These are phyloP conservation scores for Apiotrichum veenhuisii DNA, from an alignment of 1,284 basidiomycete species.

Conservation along the genomic window DNA sequence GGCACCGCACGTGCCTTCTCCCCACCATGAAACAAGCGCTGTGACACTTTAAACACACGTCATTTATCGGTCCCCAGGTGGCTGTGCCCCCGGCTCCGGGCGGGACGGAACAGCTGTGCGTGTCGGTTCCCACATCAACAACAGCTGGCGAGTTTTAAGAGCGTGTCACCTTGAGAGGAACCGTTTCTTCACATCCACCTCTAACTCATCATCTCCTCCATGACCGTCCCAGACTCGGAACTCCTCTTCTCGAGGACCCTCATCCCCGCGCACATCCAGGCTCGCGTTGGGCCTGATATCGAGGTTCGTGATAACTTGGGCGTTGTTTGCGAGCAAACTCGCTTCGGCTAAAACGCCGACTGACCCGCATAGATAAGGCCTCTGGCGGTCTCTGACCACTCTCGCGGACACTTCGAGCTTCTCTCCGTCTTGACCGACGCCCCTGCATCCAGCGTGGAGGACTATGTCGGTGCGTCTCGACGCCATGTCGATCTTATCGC, in stretches of 20 bases:
- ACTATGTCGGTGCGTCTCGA: conserved; percentile 53
- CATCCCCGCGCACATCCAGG: conserved; percentile 28
- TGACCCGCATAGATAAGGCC: conserved; percentile 70
- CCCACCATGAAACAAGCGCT: too few relatives aligned
- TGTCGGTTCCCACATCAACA: too few relatives aligned
- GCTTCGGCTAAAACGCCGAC: neutral
- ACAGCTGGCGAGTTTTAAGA: too few relatives aligned
- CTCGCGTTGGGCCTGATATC: conserved; percentile 30
- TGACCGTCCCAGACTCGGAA: conserved; percentile 16
- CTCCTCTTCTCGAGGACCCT: conserved; percentile 35
- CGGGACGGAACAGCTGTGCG: too few relatives aligned
- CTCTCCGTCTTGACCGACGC: conserved; percentile 76
- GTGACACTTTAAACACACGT: too few relatives aligned
- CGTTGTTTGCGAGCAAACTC: neutral
- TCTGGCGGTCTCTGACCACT: conserved; percentile 80
- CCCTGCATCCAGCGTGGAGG: conserved; percentile 64
- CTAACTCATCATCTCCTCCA: neutral
- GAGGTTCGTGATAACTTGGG: conserved; percentile 16
- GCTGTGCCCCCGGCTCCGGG: too few relatives aligned
- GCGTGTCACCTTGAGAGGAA: too few relatives aligned
- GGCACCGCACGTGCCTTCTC: too few relatives aligned
- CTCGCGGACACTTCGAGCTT: conserved; percentile 74
- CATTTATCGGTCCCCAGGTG: too few relatives aligned
- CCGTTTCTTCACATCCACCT: neutral
- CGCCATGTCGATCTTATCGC: neutral